Evolutionary conservation across 2,329 filamentous ascomycete genomes (phyloP).

Genomic region (Ascochyta pisi): DNA sequence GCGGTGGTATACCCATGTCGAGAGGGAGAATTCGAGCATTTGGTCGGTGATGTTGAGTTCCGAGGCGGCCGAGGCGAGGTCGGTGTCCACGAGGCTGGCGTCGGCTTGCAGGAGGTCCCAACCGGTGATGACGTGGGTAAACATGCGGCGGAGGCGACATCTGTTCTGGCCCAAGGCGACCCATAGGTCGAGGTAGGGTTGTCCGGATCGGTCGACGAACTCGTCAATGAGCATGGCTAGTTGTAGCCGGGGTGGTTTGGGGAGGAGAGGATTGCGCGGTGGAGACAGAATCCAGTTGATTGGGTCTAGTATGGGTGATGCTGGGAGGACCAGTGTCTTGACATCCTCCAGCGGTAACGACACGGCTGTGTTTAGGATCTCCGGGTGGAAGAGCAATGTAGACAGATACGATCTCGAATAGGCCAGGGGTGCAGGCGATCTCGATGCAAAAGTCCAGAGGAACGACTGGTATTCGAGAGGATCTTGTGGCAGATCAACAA

Average conservation of each 20-base stretch:
- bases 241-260: constrained; percentile 74
- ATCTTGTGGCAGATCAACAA: constrained; percentile 36
- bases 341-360: constrained; percentile 83
- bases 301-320: constrained; percentile 72
- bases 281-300: constrained; percentile 77
- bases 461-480: constrained; percentile 63
- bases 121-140: constrained; percentile 81
- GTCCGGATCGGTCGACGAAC: constrained; percentile 63
- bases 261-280: constrained; percentile 51
- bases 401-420: constrained; percentile 84
- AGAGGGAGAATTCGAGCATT: constrained; percentile 73
- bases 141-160: constrained; percentile 85
- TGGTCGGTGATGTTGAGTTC: constrained; percentile 48
- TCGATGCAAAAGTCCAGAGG: constrained; percentile 74
- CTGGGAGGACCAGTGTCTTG: constrained; percentile 76
- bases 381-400: constrained; percentile 73
- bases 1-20: constrained; percentile 88
- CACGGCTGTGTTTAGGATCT: constrained; percentile 70
- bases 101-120: constrained; percentile 87
- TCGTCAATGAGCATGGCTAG: constrained; percentile 73
- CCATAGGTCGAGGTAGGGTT: constrained; percentile 83
- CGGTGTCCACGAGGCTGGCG: constrained; percentile 59
- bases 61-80: constrained; percentile 48
- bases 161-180: constrained; percentile 88
- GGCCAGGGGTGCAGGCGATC: constrained; percentile 81